A percentile compares a stretch with the other conserved stretches of the same genome.
These are phyloP conservation scores for Lophiotrema nucula DNA, from an alignment of 495 filamentous ascomycete genomes.

Conservation along the genomic window DNA sequence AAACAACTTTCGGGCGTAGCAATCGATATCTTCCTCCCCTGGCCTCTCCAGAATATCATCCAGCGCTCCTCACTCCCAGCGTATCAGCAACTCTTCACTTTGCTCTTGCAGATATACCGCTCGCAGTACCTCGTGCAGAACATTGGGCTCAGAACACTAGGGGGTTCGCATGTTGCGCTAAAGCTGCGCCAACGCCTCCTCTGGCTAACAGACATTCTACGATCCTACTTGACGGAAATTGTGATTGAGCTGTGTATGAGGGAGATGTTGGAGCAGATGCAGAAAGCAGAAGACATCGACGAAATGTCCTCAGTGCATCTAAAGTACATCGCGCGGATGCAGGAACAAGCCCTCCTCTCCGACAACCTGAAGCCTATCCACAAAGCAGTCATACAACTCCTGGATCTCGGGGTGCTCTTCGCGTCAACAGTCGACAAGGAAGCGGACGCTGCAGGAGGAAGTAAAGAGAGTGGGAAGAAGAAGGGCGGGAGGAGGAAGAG, in stretches of 20 bases:
- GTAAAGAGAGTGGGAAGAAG: neutral
- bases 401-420: slow-evolving; percentile 54
- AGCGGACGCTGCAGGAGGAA: neutral
- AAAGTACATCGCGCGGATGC: slow-evolving; percentile 57
- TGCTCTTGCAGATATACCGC: slow-evolving; percentile 74
- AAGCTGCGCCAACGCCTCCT: slow-evolving; percentile 69
- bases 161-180: slow-evolving; percentile 53
- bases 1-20: slow-evolving; percentile 32
- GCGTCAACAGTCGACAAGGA: slow-evolving; percentile 18
- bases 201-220: slow-evolving; percentile 74
- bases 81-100: slow-evolving; percentile 70
- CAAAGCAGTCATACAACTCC: slow-evolving; percentile 37
- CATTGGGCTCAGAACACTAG: slow-evolving; percentile 47
- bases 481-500: slow-evolving; percentile 34
- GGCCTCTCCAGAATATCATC: slow-evolving; percentile 85
- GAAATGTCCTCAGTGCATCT: slow-evolving; percentile 72
- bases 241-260: slow-evolving; percentile 61
- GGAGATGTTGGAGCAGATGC: slow-evolving; percentile 54
- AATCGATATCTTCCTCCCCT: slow-evolving; percentile 55
- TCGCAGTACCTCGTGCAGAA: slow-evolving; percentile 67
- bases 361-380: slow-evolving; percentile 38
- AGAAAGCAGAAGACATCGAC: slow-evolving; percentile 70
- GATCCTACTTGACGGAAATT: slow-evolving; percentile 70
- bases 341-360: slow-evolving; percentile 66
- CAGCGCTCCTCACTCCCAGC: slow-evolving; percentile 55